A percentile compares a stretch with the other conserved stretches of the same genome.
These are phyloP conservation scores for Juncus effusus DNA, from an alignment of 176 grass and related monocot genomes.

Conservation along the genomic window DNA sequence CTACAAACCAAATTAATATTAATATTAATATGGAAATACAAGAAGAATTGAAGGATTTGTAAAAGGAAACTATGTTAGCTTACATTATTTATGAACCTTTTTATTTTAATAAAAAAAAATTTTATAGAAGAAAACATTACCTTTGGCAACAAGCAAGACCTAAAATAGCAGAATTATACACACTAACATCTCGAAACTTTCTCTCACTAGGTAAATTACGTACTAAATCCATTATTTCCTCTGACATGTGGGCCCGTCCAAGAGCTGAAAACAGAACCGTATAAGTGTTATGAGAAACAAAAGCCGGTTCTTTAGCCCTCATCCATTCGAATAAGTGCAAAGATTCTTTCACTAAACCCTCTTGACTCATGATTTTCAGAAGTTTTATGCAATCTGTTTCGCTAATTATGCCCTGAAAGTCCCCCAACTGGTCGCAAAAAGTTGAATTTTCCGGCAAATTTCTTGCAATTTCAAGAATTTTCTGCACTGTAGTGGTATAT, in stretches of 20 bases:
- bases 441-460: slow-evolving; percentile 37
- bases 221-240: slow-evolving; percentile 37
- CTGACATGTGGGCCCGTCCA: slow-evolving; percentile 28
- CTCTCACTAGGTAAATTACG: slow-evolving; percentile 30
- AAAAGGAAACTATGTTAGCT: no score
- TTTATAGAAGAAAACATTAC: slow-evolving; percentile 4
- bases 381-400: slow-evolving; percentile 39
- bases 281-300: slow-evolving; percentile 24
- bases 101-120: no score
- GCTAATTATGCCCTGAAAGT: slow-evolving; percentile 19
- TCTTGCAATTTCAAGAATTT: slow-evolving; percentile 33
- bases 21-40: no score
- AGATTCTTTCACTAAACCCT: slow-evolving; percentile 32
- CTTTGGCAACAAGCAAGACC: slow-evolving; percentile 35
- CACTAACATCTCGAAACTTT: slow-evolving; percentile 30
- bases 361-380: slow-evolving; percentile 31
- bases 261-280: slow-evolving; percentile 28
- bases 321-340: slow-evolving; percentile 43
- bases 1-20: slow-evolving; percentile 39
- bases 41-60: no score
- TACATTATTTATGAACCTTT: no score
- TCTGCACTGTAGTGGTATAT: slow-evolving; percentile 4
- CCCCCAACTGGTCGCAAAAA: slow-evolving; percentile 23
- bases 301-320: slow-evolving; percentile 32
- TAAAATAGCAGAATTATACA: slow-evolving; percentile 42